phyloP scores from a whole-genome alignment of 2,329 filamentous ascomycete species.

The Niveomyces coronatus region DNA sequence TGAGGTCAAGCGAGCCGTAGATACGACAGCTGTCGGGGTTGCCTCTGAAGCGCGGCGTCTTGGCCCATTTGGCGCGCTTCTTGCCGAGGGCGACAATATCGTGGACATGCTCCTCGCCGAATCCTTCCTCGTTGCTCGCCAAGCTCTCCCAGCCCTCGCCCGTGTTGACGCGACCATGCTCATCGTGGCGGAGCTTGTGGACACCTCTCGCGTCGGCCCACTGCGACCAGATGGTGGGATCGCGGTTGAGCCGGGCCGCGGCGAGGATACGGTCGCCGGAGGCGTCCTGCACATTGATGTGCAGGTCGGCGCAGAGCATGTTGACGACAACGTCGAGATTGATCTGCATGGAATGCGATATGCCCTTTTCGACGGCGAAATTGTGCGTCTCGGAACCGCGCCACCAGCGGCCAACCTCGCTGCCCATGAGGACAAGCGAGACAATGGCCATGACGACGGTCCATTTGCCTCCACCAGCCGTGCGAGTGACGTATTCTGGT shows the following conservation, averaged over 20 bases:
- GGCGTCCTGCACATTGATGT: constrained; percentile 95
- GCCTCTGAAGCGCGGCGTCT: constrained; percentile 59
- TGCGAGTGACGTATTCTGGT: constrained; percentile 78
- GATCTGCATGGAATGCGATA: constrained; percentile 80
- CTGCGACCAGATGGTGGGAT: constrained; percentile 69
- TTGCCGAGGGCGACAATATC: constrained; percentile 70
- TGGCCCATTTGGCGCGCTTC: constrained; percentile 56
- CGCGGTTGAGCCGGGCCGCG: constrained; percentile 59
- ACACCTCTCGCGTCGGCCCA: constrained; percentile 67
- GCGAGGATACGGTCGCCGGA: constrained; percentile 86
- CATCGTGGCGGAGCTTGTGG: constrained; percentile 48
- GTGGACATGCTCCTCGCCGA: constrained; percentile 74
- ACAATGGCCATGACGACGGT: constrained; percentile 72
- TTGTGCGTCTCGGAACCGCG: constrained; percentile 73
- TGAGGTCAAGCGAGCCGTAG: constrained; percentile 81
- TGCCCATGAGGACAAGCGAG: constrained; percentile 64
- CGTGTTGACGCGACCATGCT: constrained; percentile 42
- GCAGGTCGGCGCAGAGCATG: constrained; percentile 82
- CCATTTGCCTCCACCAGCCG: constrained; percentile 84
- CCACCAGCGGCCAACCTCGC: constrained; percentile 77
- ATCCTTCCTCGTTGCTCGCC: constrained; percentile 50
- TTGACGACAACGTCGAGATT: constrained; percentile 88
- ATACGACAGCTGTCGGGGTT: constrained; percentile 70
- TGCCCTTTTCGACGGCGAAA: constrained; percentile 87
- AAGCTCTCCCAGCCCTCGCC: constrained; percentile 44